A percentile compares a stretch with the other conserved stretches of the same genome.
Evolutionary conservation across 2,329 filamentous ascomycete species (phyloP).

Genomic region (Seiridium cupressi): DNA sequence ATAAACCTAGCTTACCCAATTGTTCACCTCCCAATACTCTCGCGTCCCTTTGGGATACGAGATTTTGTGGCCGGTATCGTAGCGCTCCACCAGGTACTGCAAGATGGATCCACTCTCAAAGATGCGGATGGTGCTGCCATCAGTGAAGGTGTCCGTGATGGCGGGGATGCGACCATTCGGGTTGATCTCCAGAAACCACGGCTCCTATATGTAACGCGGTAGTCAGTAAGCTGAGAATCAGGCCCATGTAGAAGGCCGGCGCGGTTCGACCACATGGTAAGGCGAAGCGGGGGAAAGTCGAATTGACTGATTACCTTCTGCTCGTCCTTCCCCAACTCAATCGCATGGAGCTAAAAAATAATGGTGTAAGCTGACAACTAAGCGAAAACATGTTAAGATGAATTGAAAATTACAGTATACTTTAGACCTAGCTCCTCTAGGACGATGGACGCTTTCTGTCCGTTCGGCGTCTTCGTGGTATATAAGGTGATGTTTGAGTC

Average conservation of each 20-base stretch:
- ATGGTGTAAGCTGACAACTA: background rate
- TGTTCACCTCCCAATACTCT: constrained; percentile 21
- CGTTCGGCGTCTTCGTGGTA: background rate
- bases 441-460: background rate
- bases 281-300: background rate
- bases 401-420: background rate
- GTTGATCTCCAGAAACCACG: constrained; percentile 20
- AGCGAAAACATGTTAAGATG: background rate
- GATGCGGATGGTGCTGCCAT: constrained; percentile 18
- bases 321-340: background rate
- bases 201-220: background rate
- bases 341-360: background rate
- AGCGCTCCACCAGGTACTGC: constrained; percentile 20
- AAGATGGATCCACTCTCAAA: constrained; percentile 24
- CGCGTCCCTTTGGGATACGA: constrained; percentile 17
- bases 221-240: background rate
- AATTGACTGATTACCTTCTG: background rate
- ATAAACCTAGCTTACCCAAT: constrained; percentile 16
- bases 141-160: constrained; percentile 20
- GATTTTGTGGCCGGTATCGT: constrained; percentile 21
- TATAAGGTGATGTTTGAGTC: background rate
- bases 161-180: constrained; percentile 21
- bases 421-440: background rate
- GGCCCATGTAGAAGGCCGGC: too few species aligned
- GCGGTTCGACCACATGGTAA: too few species aligned